Conservation (phyloP, 768 basidiomycete species). For the Boletus bicolor region DNA sequence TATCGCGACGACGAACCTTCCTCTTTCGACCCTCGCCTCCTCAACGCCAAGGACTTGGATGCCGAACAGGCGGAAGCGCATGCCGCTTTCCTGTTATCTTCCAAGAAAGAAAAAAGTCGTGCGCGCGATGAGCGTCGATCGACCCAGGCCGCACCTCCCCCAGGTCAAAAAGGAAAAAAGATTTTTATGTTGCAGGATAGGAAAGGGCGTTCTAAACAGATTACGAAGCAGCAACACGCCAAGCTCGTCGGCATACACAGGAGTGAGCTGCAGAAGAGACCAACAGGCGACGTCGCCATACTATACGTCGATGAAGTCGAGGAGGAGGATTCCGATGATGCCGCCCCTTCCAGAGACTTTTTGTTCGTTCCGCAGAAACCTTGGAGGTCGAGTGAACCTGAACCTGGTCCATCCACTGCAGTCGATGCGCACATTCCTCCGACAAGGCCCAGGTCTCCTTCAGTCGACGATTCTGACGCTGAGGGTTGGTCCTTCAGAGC, state of each 20-base stretch:
- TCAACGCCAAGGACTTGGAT: not conserved
- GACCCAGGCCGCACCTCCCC: not conserved
- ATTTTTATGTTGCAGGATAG: not conserved
- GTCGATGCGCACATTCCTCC: no score
- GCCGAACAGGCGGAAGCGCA: not conserved
- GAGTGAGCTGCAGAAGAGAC: not conserved
- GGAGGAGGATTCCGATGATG: not conserved
- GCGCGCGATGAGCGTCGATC: not conserved
- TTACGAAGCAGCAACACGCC: not conserved
- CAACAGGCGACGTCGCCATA: not conserved
- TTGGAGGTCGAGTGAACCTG: not conserved
- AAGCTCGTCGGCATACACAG: not conserved
- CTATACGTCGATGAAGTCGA: not conserved
- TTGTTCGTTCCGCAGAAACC: not conserved
- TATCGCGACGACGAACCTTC: not conserved
- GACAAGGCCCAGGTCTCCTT: no score
- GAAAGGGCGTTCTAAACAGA: not conserved
- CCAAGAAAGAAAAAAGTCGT: accelerated
- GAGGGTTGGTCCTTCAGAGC: no score
- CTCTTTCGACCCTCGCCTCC: not conserved
- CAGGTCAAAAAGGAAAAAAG: not conserved
- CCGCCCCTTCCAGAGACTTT: not conserved
- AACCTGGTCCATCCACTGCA: not conserved
- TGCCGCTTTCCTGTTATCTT: not conserved
- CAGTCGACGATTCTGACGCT: no score